Evolutionary conservation across 257 asterid genomes (phyloP).

Genomic region (Ocimum tenuiflorum): DNA sequence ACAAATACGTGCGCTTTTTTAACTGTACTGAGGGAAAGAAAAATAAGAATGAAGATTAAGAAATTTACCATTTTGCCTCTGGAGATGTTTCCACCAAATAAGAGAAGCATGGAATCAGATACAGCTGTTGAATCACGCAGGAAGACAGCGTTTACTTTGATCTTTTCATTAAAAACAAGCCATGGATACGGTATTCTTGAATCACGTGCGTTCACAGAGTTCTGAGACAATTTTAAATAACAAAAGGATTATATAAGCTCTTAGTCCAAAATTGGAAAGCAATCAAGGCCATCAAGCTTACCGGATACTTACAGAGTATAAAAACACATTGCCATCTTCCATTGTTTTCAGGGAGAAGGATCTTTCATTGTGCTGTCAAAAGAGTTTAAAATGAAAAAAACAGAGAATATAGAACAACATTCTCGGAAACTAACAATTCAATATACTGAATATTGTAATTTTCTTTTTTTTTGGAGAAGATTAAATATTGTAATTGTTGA

Average conservation of each 20-base stretch:
- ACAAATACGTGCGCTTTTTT: neutral
- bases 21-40: neutral
- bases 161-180: slow-evolving; percentile 89
- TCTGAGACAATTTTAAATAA: slow-evolving; percentile 34
- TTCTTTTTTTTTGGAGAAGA: no score
- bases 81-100: slow-evolving; percentile 81
- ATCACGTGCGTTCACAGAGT: slow-evolving; percentile 75
- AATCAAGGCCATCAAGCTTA: slow-evolving; percentile 14
- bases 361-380: slow-evolving; percentile 79
- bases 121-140: slow-evolving; percentile 92
- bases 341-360: slow-evolving; percentile 84
- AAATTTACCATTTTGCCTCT: slow-evolving; percentile 52
- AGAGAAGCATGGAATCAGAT: slow-evolving; percentile 77
- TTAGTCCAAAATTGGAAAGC: neutral
- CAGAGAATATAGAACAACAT: neutral
- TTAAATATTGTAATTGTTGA: neutral
- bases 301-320: slow-evolving; percentile 60
- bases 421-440: neutral
- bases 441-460: neutral
- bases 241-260: slow-evolving; percentile 6
- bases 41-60: slow-evolving; percentile 12
- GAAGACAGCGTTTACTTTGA: slow-evolving; percentile 79
- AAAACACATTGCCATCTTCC: slow-evolving; percentile 87
- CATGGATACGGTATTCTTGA: slow-evolving; percentile 79
- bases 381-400: slow-evolving; percentile 9